Percentiles rank a stretch among this genome's conserved stretches.
phyloP scores from a whole-genome alignment of 805 yeast species.

The Nakazawaea sp. region DNA sequence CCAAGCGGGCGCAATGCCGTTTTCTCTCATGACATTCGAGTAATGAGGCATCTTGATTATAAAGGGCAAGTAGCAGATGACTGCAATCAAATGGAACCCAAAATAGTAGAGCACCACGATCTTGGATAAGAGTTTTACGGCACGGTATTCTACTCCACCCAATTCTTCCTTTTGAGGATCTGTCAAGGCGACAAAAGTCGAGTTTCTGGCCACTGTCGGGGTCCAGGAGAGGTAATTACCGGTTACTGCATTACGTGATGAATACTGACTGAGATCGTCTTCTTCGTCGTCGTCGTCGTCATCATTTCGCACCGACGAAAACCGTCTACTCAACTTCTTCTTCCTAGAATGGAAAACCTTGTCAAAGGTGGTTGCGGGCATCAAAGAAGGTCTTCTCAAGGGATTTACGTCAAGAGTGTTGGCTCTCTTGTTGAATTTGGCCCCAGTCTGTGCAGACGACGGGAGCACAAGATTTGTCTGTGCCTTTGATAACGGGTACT shows the following conservation, averaged over 20 bases:
- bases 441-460: constrained; percentile 27
- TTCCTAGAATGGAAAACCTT: constrained; percentile 27
- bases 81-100: constrained; percentile 62
- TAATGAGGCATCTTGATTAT: constrained; percentile 36
- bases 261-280: constrained; percentile 19
- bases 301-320: constrained; percentile 16
- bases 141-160: constrained; percentile 96
- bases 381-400: constrained; percentile 12
- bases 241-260: constrained; percentile 27
- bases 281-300: constrained; percentile 21
- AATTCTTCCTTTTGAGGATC: constrained; percentile 86
- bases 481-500: constrained; percentile 16
- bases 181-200: constrained; percentile 77
- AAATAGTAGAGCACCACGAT: constrained; percentile 62
- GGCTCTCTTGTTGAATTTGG: constrained; percentile 34
- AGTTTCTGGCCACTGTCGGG: constrained; percentile 90
- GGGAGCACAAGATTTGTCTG: constrained; percentile 29
- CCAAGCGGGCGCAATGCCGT: constrained; percentile 78
- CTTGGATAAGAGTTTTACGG: constrained; percentile 68
- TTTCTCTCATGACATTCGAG: constrained; percentile 32
- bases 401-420: constrained; percentile 37
- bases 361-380: constrained; percentile 43
- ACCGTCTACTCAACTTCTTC: constrained; percentile 21
- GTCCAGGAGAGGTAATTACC: constrained; percentile 78
- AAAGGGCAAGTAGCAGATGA: constrained; percentile 58